Conservation (phyloP, 2,329 filamentous ascomycete species). For the Nothophaeocryptopus gaeumannii region DNA sequence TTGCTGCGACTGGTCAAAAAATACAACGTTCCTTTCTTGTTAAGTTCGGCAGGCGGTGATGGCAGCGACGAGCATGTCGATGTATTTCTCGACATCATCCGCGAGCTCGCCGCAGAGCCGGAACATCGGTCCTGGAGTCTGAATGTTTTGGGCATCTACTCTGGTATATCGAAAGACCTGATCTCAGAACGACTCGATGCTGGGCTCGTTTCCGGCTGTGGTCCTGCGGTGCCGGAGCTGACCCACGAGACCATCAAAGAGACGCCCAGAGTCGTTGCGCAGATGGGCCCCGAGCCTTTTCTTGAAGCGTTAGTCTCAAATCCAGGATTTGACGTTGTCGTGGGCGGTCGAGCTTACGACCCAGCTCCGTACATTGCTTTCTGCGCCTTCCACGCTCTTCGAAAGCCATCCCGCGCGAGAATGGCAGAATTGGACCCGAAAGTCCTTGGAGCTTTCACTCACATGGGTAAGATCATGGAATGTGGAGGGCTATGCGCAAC, state of each 20-base stretch:
- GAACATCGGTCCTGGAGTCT: conserved; percentile 1
- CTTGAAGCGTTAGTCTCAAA: conserved; percentile 9
- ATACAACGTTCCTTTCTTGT: conserved; percentile 43
- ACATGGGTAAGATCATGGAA: conserved; percentile 59
- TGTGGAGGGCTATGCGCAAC: conserved; percentile 49
- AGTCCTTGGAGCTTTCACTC: conserved; percentile 23
- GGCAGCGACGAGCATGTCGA: conserved; percentile 47
- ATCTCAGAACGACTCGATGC: background rate
- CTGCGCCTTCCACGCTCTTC: conserved; percentile 4
- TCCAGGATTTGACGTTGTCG: conserved; percentile 7
- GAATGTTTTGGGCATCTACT: conserved; percentile 5
- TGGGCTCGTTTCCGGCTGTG: conserved; percentile 1
- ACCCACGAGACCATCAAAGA: conserved; percentile 1
- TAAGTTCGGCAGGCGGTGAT: conserved; percentile 49
- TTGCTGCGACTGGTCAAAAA: conserved; percentile 2
- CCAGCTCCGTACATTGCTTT: conserved; percentile 9
- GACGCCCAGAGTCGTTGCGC: conserved; percentile 6
- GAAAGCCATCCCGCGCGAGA: background rate
- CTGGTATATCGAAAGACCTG: conserved; percentile 2
- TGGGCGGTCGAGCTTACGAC: conserved; percentile 10
- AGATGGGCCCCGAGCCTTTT: conserved; percentile 11
- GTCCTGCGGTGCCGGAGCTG: conserved; percentile 6
- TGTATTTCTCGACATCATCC: conserved; percentile 42
- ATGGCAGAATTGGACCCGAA: background rate
- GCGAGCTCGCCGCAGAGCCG: conserved; percentile 1